Conservation (phyloP, 2,329 filamentous ascomycete genomes). For the Pseudogymnoascus sp. region DNA sequence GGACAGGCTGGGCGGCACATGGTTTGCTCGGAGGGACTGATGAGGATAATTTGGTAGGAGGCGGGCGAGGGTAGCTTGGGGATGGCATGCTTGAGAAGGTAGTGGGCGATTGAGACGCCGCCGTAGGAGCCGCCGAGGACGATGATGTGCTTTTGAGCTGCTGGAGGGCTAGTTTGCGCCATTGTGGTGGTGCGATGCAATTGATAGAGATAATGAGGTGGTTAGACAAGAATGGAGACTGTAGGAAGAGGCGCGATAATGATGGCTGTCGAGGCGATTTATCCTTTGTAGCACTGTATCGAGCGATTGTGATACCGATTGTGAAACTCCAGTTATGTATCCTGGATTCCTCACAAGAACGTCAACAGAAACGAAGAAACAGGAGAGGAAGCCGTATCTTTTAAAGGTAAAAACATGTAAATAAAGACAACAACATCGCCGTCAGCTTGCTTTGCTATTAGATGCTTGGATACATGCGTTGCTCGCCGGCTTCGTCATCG, state of each 20-base stretch:
- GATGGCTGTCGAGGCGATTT: not conserved
- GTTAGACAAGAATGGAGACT: not conserved
- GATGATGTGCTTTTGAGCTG: conserved; percentile 34
- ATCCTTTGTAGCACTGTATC: not conserved
- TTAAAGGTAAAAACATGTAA: not conserved
- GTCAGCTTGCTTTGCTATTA: not conserved
- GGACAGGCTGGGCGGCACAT: conserved; percentile 41
- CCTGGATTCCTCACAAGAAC: not conserved
- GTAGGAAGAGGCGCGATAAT: not conserved
- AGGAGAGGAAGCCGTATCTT: not conserved
- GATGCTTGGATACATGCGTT: not conserved
- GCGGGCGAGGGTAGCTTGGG: conserved; percentile 34
- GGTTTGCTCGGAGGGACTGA: conserved; percentile 38
- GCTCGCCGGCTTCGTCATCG: not conserved
- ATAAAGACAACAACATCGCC: not conserved
- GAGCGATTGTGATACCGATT: not conserved
- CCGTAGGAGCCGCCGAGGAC: conserved; percentile 49
- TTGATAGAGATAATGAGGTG: not conserved
- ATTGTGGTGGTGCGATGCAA: not conserved
- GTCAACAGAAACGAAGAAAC: not conserved
- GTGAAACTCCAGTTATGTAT: not conserved
- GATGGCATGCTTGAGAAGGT: conserved; percentile 46
- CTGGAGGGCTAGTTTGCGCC: not conserved
- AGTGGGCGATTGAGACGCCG: conserved; percentile 47
- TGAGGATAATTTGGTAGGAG: conserved; percentile 37